Percentiles rank a stretch among this genome's conserved stretches.
Conservation (phyloP, 176 grass and related monocot genomes). For the Musa schizocarpa region DNA sequence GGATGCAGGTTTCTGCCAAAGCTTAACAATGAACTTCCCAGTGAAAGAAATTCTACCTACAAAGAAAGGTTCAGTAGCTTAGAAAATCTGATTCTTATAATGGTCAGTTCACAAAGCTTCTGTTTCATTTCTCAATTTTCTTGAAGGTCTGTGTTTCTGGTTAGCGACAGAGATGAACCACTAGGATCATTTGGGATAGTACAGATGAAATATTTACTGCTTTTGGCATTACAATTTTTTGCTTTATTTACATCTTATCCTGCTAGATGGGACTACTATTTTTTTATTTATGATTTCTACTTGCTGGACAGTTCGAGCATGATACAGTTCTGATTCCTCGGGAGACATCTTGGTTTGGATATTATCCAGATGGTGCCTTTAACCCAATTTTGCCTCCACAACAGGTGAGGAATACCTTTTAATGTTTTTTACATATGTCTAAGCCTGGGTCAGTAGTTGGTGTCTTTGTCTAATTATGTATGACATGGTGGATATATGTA, state of each 20-base stretch:
- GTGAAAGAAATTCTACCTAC: conserved; percentile 73
- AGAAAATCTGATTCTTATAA: conserved; percentile 72
- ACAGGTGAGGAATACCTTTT: conserved; percentile 25
- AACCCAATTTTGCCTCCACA: conserved; percentile 37
- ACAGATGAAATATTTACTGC: not conserved
- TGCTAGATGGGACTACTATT: not conserved
- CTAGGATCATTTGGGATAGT: not conserved
- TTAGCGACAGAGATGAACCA: not conserved
- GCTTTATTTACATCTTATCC: not conserved
- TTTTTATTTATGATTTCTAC: conserved; percentile 3
- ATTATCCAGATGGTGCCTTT: conserved; percentile 73
- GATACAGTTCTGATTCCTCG: conserved; percentile 70
- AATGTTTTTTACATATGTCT: not conserved
- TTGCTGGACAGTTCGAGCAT: conserved; percentile 56
- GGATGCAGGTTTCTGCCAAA: conserved; percentile 93
- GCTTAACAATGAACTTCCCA: conserved; percentile 80
- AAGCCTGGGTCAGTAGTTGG: too few species aligned
- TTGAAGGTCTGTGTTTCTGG: not conserved
- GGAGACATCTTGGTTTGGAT: conserved; percentile 97
- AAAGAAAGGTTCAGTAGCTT: conserved; percentile 88
- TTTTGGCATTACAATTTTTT: not conserved
- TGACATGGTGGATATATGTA: not conserved
- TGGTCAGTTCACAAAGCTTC: conserved; percentile 48
- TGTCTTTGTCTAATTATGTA: not conserved
- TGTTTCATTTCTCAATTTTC: not conserved